Evolutionary conservation across 129 eudicot species (phyloP).

Genomic region (Silybum marianum): DNA sequence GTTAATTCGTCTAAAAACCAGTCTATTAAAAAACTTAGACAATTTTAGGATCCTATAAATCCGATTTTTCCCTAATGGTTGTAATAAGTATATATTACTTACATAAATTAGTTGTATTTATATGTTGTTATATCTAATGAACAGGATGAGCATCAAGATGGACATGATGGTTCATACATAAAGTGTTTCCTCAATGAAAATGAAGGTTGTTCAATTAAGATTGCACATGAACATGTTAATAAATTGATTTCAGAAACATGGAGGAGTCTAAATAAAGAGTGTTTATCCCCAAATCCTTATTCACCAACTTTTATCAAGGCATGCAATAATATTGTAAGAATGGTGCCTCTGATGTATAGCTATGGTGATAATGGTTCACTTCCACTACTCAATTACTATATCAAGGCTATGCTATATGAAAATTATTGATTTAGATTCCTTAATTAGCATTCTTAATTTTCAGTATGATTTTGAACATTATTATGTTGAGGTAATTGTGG

Average conservation of each 20-base stretch:
- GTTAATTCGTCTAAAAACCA: neutral
- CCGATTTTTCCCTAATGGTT: neutral
- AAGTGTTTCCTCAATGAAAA: slow-evolving; percentile 44
- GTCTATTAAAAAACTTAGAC: neutral
- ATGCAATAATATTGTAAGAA: slow-evolving; percentile 44
- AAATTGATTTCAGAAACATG: slow-evolving; percentile 43
- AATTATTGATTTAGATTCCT: no score
- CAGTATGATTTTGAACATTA: no score
- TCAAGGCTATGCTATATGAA: neutral
- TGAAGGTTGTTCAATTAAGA: slow-evolving; percentile 22
- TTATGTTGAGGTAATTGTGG: no score
- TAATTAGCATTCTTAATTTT: no score
- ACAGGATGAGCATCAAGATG: slow-evolving; percentile 58
- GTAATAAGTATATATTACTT: neutral
- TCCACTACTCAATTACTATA: slow-evolving; percentile 1
- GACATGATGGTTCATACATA: slow-evolving; percentile 57
- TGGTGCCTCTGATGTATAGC: slow-evolving; percentile 57
- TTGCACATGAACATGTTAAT: slow-evolving; percentile 35
- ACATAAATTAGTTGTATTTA: neutral
- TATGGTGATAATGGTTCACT: slow-evolving; percentile 26
- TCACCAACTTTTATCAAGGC: slow-evolving; percentile 37
- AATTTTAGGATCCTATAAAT: neutral
- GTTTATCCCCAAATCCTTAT: slow-evolving; percentile 22
- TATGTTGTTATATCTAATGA: neutral
- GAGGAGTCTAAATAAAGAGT: slow-evolving; percentile 47